Evolutionary conservation across 2,329 filamentous ascomycete species (phyloP).

Genomic region (Orbilia ellipsospora): DNA sequence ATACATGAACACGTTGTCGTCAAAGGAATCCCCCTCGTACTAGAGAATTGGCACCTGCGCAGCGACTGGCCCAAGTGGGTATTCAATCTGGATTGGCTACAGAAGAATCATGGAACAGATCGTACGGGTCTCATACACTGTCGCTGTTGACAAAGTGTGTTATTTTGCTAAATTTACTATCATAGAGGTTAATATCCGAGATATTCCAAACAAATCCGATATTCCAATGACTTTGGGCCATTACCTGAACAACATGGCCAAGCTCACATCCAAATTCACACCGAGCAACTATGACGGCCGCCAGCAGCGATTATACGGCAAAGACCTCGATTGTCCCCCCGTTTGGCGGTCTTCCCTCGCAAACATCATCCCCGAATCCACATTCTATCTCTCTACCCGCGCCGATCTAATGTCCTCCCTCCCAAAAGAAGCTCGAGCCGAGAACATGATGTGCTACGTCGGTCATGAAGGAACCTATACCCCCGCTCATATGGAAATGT

Average conservation of each 20-base stretch:
- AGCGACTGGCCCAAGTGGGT: constrained; percentile 74
- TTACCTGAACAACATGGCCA: constrained; percentile 87
- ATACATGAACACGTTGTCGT: constrained; percentile 84
- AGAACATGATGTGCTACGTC: constrained; percentile 98
- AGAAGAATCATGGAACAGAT: constrained; percentile 80
- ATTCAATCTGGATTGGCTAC: constrained; percentile 84
- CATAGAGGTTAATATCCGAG: constrained; percentile 83
- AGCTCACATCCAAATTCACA: constrained; percentile 84
- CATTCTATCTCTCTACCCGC: constrained; percentile 89
- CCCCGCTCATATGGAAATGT: constrained; percentile 96
- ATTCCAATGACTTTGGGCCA: constrained; percentile 88
- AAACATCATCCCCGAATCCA: constrained; percentile 78
- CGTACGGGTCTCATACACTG: constrained; percentile 66
- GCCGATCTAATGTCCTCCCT: constrained; percentile 96
- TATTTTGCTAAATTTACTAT: constrained; percentile 3
- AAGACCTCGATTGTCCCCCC: constrained; percentile 93
- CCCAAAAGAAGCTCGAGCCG: constrained; percentile 84
- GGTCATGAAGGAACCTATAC: constrained; percentile 98
- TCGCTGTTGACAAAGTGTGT: constrained; percentile 51
- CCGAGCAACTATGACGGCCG: constrained; percentile 78
- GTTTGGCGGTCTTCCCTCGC: constrained; percentile 86
- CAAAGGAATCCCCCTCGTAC: constrained; percentile 86
- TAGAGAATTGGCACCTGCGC: constrained; percentile 84
- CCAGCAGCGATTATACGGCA: constrained; percentile 89
- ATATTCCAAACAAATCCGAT: constrained; percentile 77